These are phyloP conservation scores for Butyriboletus loyo DNA, from an alignment of 768 basidiomycete genomes.

Conservation along the genomic window DNA sequence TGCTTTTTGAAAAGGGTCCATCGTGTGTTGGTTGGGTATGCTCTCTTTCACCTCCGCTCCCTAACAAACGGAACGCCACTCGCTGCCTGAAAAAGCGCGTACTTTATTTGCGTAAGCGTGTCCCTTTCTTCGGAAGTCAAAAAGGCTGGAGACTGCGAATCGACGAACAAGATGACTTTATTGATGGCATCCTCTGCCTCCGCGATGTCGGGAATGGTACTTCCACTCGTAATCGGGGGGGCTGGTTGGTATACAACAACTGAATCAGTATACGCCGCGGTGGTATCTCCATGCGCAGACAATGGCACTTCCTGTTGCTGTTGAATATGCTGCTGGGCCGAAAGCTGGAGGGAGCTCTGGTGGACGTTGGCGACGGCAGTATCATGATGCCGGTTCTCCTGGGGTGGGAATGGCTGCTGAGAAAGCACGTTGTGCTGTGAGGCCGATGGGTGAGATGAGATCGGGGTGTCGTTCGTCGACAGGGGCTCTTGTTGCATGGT, in stretches of 20 bases:
- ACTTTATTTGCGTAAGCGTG: slow-evolving; percentile 47
- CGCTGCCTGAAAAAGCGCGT: slow-evolving; percentile 49
- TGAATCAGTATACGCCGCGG: slow-evolving; percentile 25
- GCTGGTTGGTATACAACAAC: slow-evolving; percentile 33
- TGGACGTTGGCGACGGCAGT: slow-evolving; percentile 25
- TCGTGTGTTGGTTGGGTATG: background rate
- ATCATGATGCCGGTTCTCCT: slow-evolving; percentile 28
- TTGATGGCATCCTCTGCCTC: slow-evolving; percentile 56
- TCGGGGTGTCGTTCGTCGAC: slow-evolving; percentile 26
- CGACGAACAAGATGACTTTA: slow-evolving; percentile 51
- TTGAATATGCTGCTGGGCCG: slow-evolving; percentile 30
- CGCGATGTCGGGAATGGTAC: slow-evolving; percentile 37
- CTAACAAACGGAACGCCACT: slow-evolving; percentile 36
- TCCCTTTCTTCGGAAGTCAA: slow-evolving; percentile 37
- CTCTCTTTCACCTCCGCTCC: slow-evolving; percentile 26
- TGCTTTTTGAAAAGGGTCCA: slow-evolving; percentile 19
- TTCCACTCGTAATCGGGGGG: slow-evolving; percentile 32
- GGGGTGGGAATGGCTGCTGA: slow-evolving; percentile 30
- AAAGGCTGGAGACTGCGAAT: slow-evolving; percentile 35
- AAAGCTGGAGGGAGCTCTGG: slow-evolving; percentile 27
- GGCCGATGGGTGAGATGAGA: slow-evolving; percentile 29
- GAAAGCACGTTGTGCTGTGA: slow-evolving; percentile 29
- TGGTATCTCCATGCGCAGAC: slow-evolving; percentile 22
- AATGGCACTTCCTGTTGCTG: slow-evolving; percentile 30
- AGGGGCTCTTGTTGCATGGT: slow-evolving; percentile 32